A percentile compares a stretch with the other conserved stretches of the same genome.
Evolutionary conservation across 2,329 filamentous ascomycete species (phyloP).

Genomic region (Sporothrix inflata): DNA sequence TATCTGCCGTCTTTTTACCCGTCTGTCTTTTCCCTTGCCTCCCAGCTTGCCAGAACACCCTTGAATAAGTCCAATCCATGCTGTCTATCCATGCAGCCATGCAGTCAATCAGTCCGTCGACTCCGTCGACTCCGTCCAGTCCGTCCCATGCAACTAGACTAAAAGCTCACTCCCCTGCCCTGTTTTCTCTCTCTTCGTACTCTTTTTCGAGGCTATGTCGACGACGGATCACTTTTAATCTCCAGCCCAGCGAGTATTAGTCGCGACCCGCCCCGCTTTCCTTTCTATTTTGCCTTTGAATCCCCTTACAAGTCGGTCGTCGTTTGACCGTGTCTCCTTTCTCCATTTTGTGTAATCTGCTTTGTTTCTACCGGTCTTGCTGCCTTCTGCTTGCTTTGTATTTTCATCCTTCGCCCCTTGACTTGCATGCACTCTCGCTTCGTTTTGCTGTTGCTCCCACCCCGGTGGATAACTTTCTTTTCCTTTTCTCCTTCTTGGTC

Average conservation of each 20-base stretch:
- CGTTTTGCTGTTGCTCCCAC: not conserved
- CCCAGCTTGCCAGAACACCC: not conserved
- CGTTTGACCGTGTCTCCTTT: not conserved
- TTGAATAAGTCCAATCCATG: conserved; percentile 8
- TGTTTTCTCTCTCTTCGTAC: not conserved
- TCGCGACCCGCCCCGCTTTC: conserved; percentile 1
- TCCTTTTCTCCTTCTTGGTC: not conserved
- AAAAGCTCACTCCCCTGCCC: not conserved
- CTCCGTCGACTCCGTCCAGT: not conserved
- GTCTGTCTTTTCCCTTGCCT: no score
- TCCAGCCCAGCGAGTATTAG: conserved; percentile 11
- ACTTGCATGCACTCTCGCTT: not conserved
- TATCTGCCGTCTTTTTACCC: not conserved
- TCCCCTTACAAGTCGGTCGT: not conserved
- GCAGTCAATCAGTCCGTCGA: not conserved
- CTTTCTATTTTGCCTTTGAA: not conserved
- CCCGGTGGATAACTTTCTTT: not conserved
- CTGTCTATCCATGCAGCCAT: not conserved
- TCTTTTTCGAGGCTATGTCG: conserved; percentile 1
- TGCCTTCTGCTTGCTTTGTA: not conserved
- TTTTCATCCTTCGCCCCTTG: not conserved
- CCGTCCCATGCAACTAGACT: conserved; percentile 4
- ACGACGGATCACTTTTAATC: conserved; percentile 14
- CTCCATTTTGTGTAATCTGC: not conserved
- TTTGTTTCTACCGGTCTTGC: not conserved